These are phyloP conservation scores for Biscogniauxia mediterranea DNA, from an alignment of 2,329 filamentous ascomycete genomes.

Conservation along the genomic window DNA sequence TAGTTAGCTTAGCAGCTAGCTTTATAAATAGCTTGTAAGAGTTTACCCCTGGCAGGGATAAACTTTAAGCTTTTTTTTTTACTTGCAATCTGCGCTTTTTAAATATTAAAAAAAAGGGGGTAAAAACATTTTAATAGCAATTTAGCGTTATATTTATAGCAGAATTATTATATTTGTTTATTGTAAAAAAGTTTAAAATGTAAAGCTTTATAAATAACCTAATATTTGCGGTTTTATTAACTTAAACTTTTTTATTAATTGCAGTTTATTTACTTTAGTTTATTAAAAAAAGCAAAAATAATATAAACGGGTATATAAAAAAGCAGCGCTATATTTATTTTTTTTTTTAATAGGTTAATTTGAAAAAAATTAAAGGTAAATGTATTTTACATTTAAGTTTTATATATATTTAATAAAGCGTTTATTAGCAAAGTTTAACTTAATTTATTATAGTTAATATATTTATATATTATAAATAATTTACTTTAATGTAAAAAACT, in stretches of 20 bases:
- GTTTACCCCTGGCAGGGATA: not conserved
- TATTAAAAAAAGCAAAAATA: not conserved
- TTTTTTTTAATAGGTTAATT: not conserved
- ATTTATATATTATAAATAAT: not conserved
- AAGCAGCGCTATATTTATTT: not conserved
- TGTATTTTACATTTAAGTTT: not conserved
- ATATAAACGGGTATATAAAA: not conserved
- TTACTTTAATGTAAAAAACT: not conserved
- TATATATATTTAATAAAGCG: too few relatives aligned
- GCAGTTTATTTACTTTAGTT: not conserved
- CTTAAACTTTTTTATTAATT: not conserved
- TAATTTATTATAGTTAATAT: not conserved
- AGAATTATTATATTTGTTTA: not conserved
- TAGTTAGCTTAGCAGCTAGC: not conserved
- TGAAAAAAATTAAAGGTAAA: not conserved
- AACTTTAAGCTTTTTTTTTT: not conserved
- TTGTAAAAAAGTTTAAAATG: not conserved
- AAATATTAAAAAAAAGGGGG: not conserved
- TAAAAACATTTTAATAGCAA: not conserved
- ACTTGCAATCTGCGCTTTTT: not conserved
- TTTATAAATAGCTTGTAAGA: not conserved
- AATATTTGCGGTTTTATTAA: not conserved
- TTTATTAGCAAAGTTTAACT: too few relatives aligned
- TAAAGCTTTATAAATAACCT: not conserved
- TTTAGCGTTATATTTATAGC: not conserved